Evolutionary conservation across 1,139 yeast genomes (phyloP), one percentile per base, ranked within the genome.

Genomic region (Hansenula anomala): DNA sequence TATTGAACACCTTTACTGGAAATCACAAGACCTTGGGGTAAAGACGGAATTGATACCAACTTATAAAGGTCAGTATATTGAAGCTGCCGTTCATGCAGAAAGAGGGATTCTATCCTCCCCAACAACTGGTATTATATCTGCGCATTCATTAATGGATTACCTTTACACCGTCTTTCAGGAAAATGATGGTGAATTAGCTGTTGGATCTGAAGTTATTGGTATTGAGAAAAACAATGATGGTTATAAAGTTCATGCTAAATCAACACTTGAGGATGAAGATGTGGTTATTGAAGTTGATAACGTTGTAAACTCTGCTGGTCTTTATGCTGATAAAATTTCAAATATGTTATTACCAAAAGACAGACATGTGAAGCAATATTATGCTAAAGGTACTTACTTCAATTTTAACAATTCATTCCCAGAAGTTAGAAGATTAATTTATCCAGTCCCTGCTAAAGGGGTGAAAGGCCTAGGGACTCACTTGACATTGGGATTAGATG

Each of bases 321-420:
- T 84, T 29, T 69, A 76, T 49, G 95, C 96, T 1, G 83, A 84
- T 7, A 58, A 62, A 24, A 61, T 89, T 1, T 73, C 92, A 14
- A 86, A 86, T 53, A 55, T 83, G 69, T 53, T 88, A 13, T 63
- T 86, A 6, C 95, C 95, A 0, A 41, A 56, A n/a, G 73, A 73
- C 0, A 62, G 85, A 28, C 85, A 81, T 23, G 58, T 75, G 33
- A 65, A 64, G 26, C 73, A 83, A 7, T 75, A 69, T 51, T 89
- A 75, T 56, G 96, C 90, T 20, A 89, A 87, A 60, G 97, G 97
- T 0, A 86, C 81, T 47, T 89, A 89, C 59, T 89, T 74, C 40
- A 48, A 52, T 7, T 45, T 57, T 17, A 52, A 46, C 34, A 45
- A 44, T 4, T 50, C 55, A 1, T 49, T 66, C 63, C 52, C 68